Conservation (phyloP, 2,329 filamentous ascomycete species). For the Hypoxylon sp. region DNA sequence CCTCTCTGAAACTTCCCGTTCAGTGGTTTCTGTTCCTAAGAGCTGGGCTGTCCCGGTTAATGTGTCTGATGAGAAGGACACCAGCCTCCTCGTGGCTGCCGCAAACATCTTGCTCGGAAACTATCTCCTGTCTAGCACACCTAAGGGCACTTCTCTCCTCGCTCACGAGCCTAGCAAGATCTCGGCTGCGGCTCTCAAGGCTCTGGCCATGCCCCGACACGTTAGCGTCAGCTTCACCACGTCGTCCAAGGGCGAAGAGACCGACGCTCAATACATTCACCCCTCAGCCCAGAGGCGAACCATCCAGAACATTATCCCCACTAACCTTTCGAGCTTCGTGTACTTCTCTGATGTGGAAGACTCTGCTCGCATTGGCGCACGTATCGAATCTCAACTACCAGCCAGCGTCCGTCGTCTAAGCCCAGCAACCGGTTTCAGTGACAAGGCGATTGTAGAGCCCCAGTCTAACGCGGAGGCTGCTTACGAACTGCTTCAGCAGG, state of each 20-base stretch:
- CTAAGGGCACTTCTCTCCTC: conserved; percentile 28
- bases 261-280: conserved; percentile 16
- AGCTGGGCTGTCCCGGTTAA: conserved; percentile 24
- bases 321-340: conserved; percentile 10
- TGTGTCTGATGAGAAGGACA: conserved; percentile 24
- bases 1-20: conserved; percentile 28
- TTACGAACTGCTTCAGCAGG: conserved; percentile 14
- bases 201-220: not conserved
- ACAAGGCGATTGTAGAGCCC: conserved; percentile 19
- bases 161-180: conserved; percentile 30
- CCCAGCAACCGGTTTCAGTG: conserved; percentile 13
- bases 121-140: conserved; percentile 20
- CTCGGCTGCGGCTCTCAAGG: conserved; percentile 14
- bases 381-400: conserved; percentile 4
- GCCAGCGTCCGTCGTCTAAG: conserved; percentile 9
- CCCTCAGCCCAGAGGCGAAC: conserved; percentile 15
- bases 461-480: conserved; percentile 1
- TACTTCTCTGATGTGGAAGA: conserved; percentile 15
- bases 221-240: conserved; percentile 18
- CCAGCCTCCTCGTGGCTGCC: conserved; percentile 16
- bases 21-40: conserved; percentile 29
- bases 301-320: conserved; percentile 15
- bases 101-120: conserved; percentile 28
- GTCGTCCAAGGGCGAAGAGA: conserved; percentile 9
- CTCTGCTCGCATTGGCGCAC: conserved; percentile 8